Conservation (phyloP, 2,329 filamentous ascomycete genomes). For the Cytospora paraplurivora region DNA sequence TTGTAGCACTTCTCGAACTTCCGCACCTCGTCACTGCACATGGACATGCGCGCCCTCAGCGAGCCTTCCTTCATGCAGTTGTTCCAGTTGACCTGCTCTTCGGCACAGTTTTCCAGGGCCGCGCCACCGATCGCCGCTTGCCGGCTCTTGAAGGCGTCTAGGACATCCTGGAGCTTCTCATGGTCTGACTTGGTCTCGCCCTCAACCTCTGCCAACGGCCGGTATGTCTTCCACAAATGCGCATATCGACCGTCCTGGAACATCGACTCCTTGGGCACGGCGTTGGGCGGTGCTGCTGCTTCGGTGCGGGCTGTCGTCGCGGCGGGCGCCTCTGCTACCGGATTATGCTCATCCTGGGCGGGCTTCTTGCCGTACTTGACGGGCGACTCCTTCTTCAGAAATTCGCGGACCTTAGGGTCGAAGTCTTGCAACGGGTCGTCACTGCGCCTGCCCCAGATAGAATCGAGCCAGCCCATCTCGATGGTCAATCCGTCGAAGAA, state of each 20-base stretch:
- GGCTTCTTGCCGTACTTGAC: conserved; percentile 58
- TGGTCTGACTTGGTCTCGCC: conserved; percentile 71
- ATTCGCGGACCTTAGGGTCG: conserved; percentile 81
- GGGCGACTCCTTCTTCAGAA: conserved; percentile 80
- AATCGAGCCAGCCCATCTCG: conserved; percentile 61
- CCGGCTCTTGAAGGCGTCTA: conserved; percentile 82
- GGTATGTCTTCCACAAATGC: conserved; percentile 91
- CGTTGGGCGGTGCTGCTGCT: neutral
- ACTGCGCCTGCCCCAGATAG: conserved; percentile 49
- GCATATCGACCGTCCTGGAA: conserved; percentile 69
- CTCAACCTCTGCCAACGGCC: conserved; percentile 70
- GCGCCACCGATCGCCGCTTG: conserved; percentile 76
- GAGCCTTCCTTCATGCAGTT: conserved; percentile 78
- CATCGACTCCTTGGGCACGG: conserved; percentile 53
- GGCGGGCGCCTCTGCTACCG: conserved; percentile 7
- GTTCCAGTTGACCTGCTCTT: conserved; percentile 81
- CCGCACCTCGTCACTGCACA: conserved; percentile 78
- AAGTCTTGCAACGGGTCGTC: conserved; percentile 73
- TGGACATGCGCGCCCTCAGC: conserved; percentile 68
- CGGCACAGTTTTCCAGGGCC: conserved; percentile 89
- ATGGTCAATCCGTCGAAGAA: conserved; percentile 12
- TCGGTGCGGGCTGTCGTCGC: conserved; percentile 25
- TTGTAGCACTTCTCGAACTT: conserved; percentile 85
- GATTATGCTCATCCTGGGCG: conserved; percentile 22
- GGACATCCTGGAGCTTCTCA: conserved; percentile 77